Conservation (phyloP, 495 filamentous ascomycete species). For the Talaromyces adpressus region DNA sequence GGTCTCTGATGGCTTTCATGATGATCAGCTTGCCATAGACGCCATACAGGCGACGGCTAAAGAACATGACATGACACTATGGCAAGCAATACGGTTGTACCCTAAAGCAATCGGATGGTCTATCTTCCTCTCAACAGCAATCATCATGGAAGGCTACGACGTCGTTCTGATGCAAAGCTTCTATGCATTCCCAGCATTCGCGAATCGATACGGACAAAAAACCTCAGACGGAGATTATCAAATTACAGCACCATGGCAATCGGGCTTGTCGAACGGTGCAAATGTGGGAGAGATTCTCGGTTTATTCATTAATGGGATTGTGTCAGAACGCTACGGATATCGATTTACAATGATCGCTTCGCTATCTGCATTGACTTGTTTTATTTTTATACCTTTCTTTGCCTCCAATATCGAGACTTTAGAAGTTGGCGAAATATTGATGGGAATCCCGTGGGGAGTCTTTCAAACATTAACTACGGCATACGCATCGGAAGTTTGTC, state of each 20-base stretch:
- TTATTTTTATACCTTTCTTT: slow-evolving; percentile 20
- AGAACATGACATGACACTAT: slow-evolving; percentile 7
- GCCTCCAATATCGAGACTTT: slow-evolving; percentile 5
- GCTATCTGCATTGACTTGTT: slow-evolving; percentile 32
- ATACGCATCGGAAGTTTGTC: slow-evolving; percentile 46
- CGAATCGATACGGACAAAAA: slow-evolving; percentile 17
- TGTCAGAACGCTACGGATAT: slow-evolving; percentile 37
- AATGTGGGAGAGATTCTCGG: slow-evolving; percentile 23
- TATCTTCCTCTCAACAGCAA: slow-evolving; percentile 25
- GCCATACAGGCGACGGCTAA: neutral
- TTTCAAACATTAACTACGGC: slow-evolving; percentile 46
- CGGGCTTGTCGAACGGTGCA: slow-evolving; percentile 54
- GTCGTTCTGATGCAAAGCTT: slow-evolving; percentile 23
- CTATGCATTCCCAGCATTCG: slow-evolving; percentile 15
- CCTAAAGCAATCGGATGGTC: slow-evolving; percentile 36
- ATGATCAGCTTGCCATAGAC: neutral
- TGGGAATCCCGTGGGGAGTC: slow-evolving; percentile 28
- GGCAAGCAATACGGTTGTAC: slow-evolving; percentile 7
- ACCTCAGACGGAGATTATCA: slow-evolving; percentile 37
- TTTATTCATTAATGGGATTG: slow-evolving; percentile 35
- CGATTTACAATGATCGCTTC: slow-evolving; percentile 54
- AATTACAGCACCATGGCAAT: slow-evolving; percentile 58
- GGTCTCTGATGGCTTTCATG: neutral
- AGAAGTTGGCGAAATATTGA: slow-evolving; percentile 8
- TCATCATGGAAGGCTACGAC: slow-evolving; percentile 40